Conservation (phyloP, 2,329 filamentous ascomycete species). For the Colletotrichum godetiae region DNA sequence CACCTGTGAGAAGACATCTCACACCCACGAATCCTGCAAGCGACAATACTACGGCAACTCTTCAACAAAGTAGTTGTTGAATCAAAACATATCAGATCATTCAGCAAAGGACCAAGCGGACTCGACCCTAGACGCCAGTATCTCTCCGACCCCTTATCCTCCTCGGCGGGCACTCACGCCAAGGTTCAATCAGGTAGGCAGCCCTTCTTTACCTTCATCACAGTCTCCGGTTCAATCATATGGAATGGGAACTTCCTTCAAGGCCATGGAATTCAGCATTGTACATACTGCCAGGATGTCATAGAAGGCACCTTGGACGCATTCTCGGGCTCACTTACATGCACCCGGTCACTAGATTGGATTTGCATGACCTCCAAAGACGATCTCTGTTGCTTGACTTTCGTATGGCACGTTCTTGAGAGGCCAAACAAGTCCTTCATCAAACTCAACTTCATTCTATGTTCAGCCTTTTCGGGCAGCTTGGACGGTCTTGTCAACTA, state of each 20-base stretch:
- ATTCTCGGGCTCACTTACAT: neutral
- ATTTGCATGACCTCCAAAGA: neutral
- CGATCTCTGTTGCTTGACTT: neutral
- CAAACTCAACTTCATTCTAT: neutral
- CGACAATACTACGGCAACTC: neutral
- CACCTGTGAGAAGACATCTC: slow-evolving; percentile 2
- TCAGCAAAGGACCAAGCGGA: too few relatives aligned
- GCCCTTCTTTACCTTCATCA: neutral
- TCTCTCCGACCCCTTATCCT: slow-evolving; percentile 2
- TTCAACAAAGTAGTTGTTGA: too few relatives aligned
- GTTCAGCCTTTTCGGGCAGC: neutral
- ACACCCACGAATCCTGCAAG: neutral
- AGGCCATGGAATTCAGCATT: neutral
- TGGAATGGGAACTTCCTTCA: neutral
- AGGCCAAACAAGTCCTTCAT: neutral
- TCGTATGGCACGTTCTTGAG: neutral
- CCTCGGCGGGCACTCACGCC: slow-evolving; percentile 10
- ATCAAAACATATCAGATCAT: neutral
- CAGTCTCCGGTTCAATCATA: too few relatives aligned
- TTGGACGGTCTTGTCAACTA: neutral
- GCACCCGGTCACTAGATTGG: neutral
- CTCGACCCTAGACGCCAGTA: neutral
- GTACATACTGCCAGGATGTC: neutral
- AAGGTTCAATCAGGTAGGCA: slow-evolving; percentile 11
- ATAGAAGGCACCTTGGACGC: neutral